phyloP scores from a whole-genome alignment of 257 asterid genomes.

The Nicotiana undulata region DNA sequence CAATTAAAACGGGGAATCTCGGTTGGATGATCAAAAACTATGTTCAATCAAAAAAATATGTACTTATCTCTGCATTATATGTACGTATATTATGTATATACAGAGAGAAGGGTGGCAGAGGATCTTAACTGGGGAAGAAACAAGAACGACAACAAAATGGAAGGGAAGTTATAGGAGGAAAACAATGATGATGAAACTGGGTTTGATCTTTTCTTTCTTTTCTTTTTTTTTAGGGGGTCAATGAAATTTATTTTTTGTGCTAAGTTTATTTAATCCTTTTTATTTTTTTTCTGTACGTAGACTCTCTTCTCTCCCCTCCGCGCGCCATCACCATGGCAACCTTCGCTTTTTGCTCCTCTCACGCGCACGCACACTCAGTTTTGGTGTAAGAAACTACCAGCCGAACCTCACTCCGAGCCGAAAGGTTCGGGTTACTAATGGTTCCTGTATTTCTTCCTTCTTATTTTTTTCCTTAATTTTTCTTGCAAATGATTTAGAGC shows the following conservation, averaged over 20 bases:
- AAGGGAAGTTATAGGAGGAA: slow-evolving; percentile 12
- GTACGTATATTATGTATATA: background rate
- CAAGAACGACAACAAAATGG: background rate
- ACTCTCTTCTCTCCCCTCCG: slow-evolving; percentile 12
- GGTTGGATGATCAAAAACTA: background rate
- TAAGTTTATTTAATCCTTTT: background rate
- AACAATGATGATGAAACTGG: slow-evolving; percentile 3
- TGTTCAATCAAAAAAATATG: background rate
- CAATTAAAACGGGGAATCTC: slow-evolving; percentile 18
- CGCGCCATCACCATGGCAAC: slow-evolving; percentile 3
- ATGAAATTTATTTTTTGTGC: background rate
- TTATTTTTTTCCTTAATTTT: background rate
- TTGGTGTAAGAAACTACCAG: slow-evolving; percentile 11
- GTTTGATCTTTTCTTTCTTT: slow-evolving; percentile 15
- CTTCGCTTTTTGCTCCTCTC: slow-evolving; percentile 4
- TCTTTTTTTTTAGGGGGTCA: background rate
- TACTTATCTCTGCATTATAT: background rate
- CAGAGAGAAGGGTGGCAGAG: slow-evolving; percentile 1
- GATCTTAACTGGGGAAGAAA: slow-evolving; percentile 13
- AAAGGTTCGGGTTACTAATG: slow-evolving; percentile 27
- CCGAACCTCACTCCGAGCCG: slow-evolving; percentile 38
- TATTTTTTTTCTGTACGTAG: background rate
- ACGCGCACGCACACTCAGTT: background rate
- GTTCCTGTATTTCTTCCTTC: background rate
- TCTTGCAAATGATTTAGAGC: too few species aligned